Conservation (phyloP, 495 filamentous ascomycete species). For the Rhypophila decipiens region DNA sequence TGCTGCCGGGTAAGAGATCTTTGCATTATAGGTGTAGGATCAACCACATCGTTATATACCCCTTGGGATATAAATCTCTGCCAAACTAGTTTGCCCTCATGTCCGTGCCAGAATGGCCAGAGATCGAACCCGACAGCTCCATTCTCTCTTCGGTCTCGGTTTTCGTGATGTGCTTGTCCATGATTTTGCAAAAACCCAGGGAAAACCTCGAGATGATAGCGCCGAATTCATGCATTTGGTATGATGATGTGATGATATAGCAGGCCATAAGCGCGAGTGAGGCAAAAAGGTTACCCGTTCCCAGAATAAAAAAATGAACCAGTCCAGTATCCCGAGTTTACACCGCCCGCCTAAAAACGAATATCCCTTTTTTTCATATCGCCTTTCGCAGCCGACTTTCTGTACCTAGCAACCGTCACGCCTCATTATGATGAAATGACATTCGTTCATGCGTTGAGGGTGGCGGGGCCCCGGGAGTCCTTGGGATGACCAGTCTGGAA, state of each 20-base stretch:
- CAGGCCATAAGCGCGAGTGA: background rate
- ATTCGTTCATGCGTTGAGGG: conserved; percentile 14
- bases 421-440: conserved; percentile 15
- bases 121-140: background rate
- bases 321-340: conserved; percentile 21
- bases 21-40: no score
- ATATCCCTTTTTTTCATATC: no score
- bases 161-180: background rate
- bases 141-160: background rate
- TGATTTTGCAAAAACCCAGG: background rate
- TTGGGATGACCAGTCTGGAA: conserved; percentile 89
- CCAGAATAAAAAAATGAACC: background rate
- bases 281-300: no score
- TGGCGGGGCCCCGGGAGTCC: conserved; percentile 62
- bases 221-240: background rate
- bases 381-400: no score
- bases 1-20: no score
- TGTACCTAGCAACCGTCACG: conserved; percentile 20
- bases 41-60: no score
- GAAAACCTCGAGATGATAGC: background rate
- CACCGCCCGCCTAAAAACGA: conserved; percentile 27
- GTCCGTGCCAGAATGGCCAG: background rate
- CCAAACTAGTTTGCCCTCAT: background rate
- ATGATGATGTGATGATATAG: background rate
- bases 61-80: no score